phyloP scores from a whole-genome alignment of 108 stramenopile genomes.

The Cyclotella distinguenda region DNA sequence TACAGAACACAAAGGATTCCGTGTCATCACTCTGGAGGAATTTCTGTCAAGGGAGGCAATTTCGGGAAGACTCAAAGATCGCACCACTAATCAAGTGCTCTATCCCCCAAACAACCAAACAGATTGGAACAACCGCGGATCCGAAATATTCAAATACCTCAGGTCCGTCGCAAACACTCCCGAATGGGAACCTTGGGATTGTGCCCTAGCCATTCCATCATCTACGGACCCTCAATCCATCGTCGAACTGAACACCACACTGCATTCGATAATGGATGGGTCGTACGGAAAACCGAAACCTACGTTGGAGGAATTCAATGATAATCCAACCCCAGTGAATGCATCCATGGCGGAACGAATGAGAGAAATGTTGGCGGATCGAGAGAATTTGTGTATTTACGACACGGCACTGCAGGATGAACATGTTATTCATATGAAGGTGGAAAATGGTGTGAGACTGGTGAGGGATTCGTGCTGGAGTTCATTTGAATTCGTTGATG shows the following conservation, averaged over 20 bases:
- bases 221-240: slow-evolving; percentile 31
- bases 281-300: slow-evolving; percentile 47
- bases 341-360: slow-evolving; percentile 54
- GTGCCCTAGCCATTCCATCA: slow-evolving; percentile 46
- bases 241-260: slow-evolving; percentile 34
- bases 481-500: no score
- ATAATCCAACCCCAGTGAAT: slow-evolving; percentile 49
- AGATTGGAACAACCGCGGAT: slow-evolving; percentile 37
- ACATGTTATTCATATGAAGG: slow-evolving; percentile 47
- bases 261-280: slow-evolving; percentile 45
- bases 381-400: slow-evolving; percentile 48
- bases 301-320: slow-evolving; percentile 46
- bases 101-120: slow-evolving; percentile 69
- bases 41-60: slow-evolving; percentile 69
- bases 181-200: slow-evolving; percentile 52
- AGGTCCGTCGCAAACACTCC: slow-evolving; percentile 41
- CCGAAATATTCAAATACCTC: slow-evolving; percentile 44
- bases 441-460: slow-evolving; percentile 23
- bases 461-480: no score
- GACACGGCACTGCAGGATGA: slow-evolving; percentile 48
- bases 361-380: slow-evolving; percentile 60
- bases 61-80: slow-evolving; percentile 40
- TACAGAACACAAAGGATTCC: slow-evolving; percentile 56
- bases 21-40: slow-evolving; percentile 76
- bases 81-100: slow-evolving; percentile 33